These are phyloP conservation scores for Neurospora discreta DNA, from an alignment of 495 filamentous ascomycete species.

Conservation along the genomic window DNA sequence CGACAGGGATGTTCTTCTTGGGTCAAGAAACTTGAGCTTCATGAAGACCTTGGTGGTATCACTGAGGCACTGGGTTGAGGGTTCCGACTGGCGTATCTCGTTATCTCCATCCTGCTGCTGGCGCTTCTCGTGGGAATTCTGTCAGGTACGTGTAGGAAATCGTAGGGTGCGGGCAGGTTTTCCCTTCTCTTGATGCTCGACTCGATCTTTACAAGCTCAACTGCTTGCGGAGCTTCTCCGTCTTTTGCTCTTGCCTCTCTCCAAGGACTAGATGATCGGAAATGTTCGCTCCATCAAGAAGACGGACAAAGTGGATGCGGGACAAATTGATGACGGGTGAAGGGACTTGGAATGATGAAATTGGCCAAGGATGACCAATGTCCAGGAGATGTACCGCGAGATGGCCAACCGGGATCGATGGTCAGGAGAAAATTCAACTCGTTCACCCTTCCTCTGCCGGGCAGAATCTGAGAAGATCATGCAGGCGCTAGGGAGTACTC, in stretches of 20 bases:
- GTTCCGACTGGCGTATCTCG: slow-evolving; percentile 34
- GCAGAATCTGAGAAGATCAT: not conserved
- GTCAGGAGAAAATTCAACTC: no score
- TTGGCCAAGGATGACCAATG: no score
- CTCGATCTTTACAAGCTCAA: slow-evolving; percentile 41
- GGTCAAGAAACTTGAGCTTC: slow-evolving; percentile 58
- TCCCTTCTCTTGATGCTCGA: slow-evolving; percentile 42
- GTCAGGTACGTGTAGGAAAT: not conserved
- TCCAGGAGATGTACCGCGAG: no score
- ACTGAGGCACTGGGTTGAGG: slow-evolving; percentile 45
- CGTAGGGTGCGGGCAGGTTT: not conserved
- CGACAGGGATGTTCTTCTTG: slow-evolving; percentile 57
- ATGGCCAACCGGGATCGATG: no score
- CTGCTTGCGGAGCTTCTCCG: slow-evolving; percentile 38
- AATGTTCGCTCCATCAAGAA: no score
- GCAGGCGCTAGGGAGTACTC: not conserved
- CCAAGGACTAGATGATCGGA: no score
- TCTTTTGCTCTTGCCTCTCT: slow-evolving; percentile 30
- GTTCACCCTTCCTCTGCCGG: not conserved
- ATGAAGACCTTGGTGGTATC: slow-evolving; percentile 78
- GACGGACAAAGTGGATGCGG: no score
- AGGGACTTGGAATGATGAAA: no score
- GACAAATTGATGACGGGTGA: no score
- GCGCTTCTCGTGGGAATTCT: not conserved
- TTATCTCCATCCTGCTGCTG: slow-evolving; percentile 40